These are phyloP conservation scores for Ceratobasidium sp. DNA, from an alignment of 1,284 basidiomycete genomes.

Conservation along the genomic window DNA sequence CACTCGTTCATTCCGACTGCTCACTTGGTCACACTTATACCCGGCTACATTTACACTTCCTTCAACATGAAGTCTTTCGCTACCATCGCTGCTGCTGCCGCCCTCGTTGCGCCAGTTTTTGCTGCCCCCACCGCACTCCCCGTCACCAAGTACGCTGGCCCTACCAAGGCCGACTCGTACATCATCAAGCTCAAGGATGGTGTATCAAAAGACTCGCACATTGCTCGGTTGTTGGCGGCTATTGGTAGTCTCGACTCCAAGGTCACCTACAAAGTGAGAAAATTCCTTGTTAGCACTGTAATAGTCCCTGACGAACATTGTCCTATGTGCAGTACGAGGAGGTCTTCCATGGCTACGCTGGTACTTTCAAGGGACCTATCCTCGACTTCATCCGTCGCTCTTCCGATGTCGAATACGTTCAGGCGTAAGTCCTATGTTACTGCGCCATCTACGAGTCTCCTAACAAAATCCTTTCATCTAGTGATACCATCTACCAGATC, in stretches of 20 bases:
- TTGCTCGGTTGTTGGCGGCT: conserved; percentile 24
- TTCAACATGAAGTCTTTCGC: conserved; percentile 41
- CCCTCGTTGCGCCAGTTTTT: conserved; percentile 36
- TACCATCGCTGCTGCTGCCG: conserved; percentile 30
- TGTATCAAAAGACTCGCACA: conserved; percentile 35
- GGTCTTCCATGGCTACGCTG: conserved; percentile 37
- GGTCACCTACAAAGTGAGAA: conserved; percentile 31
- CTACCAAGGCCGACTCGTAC: conserved; percentile 37
- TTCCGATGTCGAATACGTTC: conserved; percentile 39
- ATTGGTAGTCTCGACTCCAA: conserved; percentile 40
- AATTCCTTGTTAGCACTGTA: too few species aligned
- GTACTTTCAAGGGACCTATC: conserved; percentile 29
- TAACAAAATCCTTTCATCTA: not conserved
- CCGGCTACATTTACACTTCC: too few species aligned
- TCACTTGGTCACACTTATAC: not conserved
- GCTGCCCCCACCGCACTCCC: conserved; percentile 42
- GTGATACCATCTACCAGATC: conserved; percentile 36
- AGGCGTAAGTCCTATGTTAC: conserved; percentile 23
- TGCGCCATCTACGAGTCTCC: too few species aligned
- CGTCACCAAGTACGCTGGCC: conserved; percentile 37
- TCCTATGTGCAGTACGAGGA: conserved; percentile 16
- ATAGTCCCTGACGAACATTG: too few species aligned
- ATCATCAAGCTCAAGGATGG: conserved; percentile 46
- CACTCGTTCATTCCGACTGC: conserved; percentile 4
- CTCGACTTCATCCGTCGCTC: conserved; percentile 36